These are phyloP conservation scores for Barnettozyma hawaiiensis DNA, from an alignment of 1,139 yeast genomes.

Conservation along the genomic window DNA sequence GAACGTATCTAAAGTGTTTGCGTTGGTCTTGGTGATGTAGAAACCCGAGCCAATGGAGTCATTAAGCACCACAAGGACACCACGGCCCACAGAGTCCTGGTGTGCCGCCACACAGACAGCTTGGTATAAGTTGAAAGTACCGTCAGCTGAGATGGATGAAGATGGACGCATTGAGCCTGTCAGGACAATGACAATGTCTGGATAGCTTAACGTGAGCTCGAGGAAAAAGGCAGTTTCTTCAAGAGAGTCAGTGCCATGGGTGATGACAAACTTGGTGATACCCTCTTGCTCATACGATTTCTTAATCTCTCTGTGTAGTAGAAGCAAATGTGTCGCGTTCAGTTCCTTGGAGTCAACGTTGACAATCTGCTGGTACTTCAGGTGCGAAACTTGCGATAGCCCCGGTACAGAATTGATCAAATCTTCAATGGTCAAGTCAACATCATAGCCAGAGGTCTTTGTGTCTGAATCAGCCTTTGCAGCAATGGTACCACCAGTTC, in stretches of 20 bases:
- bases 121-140: constrained; percentile 67
- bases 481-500: constrained; percentile 74
- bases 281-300: constrained; percentile 37
- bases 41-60: constrained; percentile 66
- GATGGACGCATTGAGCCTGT: constrained; percentile 75
- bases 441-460: constrained; percentile 64
- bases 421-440: constrained; percentile 61
- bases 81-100: constrained; percentile 47
- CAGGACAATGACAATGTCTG: constrained; percentile 55
- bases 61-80: constrained; percentile 58
- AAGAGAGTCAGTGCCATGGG: constrained; percentile 71
- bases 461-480: constrained; percentile 52
- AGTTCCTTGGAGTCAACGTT: constrained; percentile 64
- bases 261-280: constrained; percentile 50
- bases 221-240: constrained; percentile 68
- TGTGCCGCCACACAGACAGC: constrained; percentile 60
- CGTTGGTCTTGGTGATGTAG: constrained; percentile 64
- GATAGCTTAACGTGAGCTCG: constrained; percentile 51
- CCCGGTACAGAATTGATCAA: constrained; percentile 56
- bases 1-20: constrained; percentile 64
- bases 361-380: constrained; percentile 60
- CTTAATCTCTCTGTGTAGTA: constrained; percentile 39
- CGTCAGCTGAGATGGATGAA: constrained; percentile 64
- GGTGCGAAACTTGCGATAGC: constrained; percentile 48
- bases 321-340: constrained; percentile 35